phyloP scores from a whole-genome alignment of 306 rosid species.

The Cyamopsis tetragonoloba region DNA sequence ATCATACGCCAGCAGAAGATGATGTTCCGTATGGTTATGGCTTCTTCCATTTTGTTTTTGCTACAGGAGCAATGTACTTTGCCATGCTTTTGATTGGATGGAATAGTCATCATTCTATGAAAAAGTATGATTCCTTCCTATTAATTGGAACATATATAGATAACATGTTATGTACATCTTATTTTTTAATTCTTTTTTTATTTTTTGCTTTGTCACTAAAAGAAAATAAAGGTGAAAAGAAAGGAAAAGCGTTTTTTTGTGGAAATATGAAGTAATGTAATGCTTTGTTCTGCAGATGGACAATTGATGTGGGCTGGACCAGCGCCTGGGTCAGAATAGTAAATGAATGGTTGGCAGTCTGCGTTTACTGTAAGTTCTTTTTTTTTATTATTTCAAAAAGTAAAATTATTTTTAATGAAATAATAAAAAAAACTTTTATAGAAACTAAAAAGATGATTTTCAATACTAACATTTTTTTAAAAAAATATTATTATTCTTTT shows the following conservation, averaged over 20 bases:
- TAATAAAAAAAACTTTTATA: too few relatives aligned
- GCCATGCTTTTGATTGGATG: constrained; percentile 95
- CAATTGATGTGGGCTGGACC: constrained; percentile 97
- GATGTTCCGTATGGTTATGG: constrained; percentile 98
- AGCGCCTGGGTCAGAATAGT: constrained; percentile 95
- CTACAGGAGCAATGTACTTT: constrained; percentile 98
- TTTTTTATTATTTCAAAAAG: background rate
- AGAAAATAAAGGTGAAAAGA: background rate
- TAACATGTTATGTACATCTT: background rate
- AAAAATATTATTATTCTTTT: too few relatives aligned
- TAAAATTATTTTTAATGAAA: too few relatives aligned
- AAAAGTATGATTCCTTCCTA: constrained; percentile 43
- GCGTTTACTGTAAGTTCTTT: constrained; percentile 79
- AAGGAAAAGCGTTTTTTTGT: background rate
- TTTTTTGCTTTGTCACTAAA: background rate
- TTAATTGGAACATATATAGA: background rate
- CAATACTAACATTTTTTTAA: too few relatives aligned
- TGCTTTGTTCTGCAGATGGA: constrained; percentile 59
- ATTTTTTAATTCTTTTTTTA: background rate
- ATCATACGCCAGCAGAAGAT: constrained; percentile 54
- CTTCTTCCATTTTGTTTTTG: constrained; percentile 93
- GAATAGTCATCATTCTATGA: constrained; percentile 77
- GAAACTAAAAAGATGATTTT: too few relatives aligned
- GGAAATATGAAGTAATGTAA: background rate
- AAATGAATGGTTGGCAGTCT: constrained; percentile 94